Evolutionary conservation across 257 asterid species (phyloP).

Genomic region (Nicotiana sylvestris): DNA sequence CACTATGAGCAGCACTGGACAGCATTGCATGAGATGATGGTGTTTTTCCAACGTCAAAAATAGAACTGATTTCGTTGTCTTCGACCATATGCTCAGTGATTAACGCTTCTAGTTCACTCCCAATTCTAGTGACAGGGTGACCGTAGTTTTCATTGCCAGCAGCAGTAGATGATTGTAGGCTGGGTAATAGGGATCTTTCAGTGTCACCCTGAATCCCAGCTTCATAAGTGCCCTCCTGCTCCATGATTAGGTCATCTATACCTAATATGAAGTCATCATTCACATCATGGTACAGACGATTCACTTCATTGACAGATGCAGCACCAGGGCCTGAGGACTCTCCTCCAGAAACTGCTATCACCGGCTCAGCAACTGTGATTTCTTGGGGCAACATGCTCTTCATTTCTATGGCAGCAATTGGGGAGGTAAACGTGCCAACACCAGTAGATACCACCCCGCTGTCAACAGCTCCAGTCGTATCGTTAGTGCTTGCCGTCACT

Average conservation of each 20-base stretch:
- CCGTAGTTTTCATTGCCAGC: neutral
- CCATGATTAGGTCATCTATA: neutral
- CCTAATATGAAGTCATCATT: neutral
- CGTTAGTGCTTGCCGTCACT: neutral
- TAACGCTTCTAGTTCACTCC: neutral
- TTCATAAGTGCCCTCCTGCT: neutral
- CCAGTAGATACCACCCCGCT: neutral
- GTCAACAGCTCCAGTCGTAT: neutral
- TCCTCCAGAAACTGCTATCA: conserved; percentile 1
- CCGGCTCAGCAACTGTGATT: neutral
- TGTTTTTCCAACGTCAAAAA: neutral
- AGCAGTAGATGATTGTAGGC: neutral
- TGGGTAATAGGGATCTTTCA: neutral
- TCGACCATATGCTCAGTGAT: neutral
- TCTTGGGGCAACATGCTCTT: neutral
- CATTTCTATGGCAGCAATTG: too few species aligned
- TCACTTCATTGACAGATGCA: neutral
- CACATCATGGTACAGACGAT: neutral
- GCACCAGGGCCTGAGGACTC: neutral
- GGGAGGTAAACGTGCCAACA: neutral
- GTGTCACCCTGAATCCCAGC: neutral
- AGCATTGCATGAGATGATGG: neutral
- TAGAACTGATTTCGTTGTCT: neutral
- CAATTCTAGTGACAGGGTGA: neutral
- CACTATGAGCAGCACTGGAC: neutral